These are phyloP conservation scores for Penicillium janthinellum DNA, from an alignment of 2,329 filamentous ascomycete species.

Conservation along the genomic window DNA sequence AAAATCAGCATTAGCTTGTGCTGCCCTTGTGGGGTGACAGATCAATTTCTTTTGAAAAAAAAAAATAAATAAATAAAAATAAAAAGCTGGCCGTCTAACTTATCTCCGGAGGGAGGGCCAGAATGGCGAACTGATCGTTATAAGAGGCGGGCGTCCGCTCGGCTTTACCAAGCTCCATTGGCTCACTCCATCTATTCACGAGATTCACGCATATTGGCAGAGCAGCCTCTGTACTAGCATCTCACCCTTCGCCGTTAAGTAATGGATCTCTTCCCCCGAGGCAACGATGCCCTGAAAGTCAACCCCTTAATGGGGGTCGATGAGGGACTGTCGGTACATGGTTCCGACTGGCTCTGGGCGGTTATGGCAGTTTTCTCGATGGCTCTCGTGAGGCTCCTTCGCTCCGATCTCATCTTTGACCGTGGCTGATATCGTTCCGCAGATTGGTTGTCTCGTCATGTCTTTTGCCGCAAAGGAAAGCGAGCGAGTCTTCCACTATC, in stretches of 20 bases:
- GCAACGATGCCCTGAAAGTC: slow-evolving; percentile 52
- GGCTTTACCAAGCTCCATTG: neutral
- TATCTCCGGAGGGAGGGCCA: neutral
- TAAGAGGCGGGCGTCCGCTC: neutral
- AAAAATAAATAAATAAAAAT: neutral
- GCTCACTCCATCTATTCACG: neutral
- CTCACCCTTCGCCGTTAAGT: neutral
- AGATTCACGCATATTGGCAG: neutral
- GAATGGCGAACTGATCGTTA: neutral
- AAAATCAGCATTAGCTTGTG: neutral
- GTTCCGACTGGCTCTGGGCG: slow-evolving; percentile 60
- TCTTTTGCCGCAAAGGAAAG: slow-evolving; percentile 49
- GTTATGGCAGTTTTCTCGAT: slow-evolving; percentile 54
- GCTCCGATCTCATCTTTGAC: neutral
- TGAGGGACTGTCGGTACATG: slow-evolving; percentile 46
- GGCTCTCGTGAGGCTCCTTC: slow-evolving; percentile 45
- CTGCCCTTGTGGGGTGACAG: neutral
- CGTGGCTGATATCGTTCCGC: neutral
- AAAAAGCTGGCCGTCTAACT: neutral
- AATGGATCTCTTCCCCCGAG: slow-evolving; percentile 23
- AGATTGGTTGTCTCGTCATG: slow-evolving; percentile 48
- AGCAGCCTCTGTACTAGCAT: neutral
- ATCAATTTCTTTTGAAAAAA: neutral
- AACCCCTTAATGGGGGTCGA: slow-evolving; percentile 49
- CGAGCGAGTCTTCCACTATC: slow-evolving; percentile 60